Base-by-base conservation (phyloP, 108 stramenopile genomes). In the Mayamaea pseudoterrestris region DNA sequence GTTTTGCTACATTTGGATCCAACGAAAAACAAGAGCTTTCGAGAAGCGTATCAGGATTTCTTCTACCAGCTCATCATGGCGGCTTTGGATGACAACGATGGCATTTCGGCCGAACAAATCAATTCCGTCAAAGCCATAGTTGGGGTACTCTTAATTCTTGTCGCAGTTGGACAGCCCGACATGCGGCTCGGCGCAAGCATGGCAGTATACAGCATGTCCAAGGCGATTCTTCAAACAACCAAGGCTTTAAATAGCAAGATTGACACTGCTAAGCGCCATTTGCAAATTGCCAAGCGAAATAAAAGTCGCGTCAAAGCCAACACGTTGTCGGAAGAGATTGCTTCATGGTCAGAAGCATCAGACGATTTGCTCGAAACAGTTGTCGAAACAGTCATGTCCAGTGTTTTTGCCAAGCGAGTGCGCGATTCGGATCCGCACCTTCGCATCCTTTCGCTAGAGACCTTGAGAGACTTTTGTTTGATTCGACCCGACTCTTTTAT, bases 141-240 rank as follows among this genome's bases (percentile, higher is more conserved):
- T 14, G 24, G 41, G 13, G 66, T 85, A 23, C 27, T 86, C 18
- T 58, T 70, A 3, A 84, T 87, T 51, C 35, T 92, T 1, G 61
- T 69, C 3, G 52, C 62, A 7, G 83, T 92, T 30, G 85, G 80
- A 20, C 85, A 87, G 53, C 82, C 83, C 7, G 90, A 92, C 65
- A 50, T 92, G 11, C 74, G 90, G 0, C 63, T 62, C 0, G 83
- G 53, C 11, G 74, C 79, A 22, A 66, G 67, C 6, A 28, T 76
- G 5, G 84, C 90, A 2, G 59, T 78, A n/a, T 68, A 76, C 35
- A 57, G 65, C 27, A 44, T 87, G 50, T 63, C 60, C 42, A 55
- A 50, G 40, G 90, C 80, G 8, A 58, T 77, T 25, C 52, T 83
- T 27, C 68, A 81, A 44, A 66, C 71, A 17, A 62, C 67, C 18